Conservation (phyloP, 2,329 filamentous ascomycete species). For the Penicillium sp. region DNA sequence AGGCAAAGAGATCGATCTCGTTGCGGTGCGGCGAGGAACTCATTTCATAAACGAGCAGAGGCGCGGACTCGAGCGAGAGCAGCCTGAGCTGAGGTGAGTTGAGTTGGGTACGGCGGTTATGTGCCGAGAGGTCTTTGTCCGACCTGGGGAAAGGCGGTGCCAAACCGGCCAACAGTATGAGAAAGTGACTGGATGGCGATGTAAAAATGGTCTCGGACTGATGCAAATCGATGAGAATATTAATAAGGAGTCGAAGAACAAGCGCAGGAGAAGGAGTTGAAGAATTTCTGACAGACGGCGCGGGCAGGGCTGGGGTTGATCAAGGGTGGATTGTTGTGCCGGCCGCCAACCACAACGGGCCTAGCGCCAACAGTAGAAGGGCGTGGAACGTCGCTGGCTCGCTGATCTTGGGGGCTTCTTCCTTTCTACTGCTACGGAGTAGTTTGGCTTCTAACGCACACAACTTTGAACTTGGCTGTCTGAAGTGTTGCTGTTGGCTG, state of each 20-base stretch:
- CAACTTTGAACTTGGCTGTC: too few species aligned
- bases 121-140: not conserved
- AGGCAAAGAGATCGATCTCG: conserved; percentile 15
- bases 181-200: not conserved
- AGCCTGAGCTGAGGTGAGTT: not conserved
- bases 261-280: not conserved
- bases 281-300: too few species aligned
- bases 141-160: not conserved
- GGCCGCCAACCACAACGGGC: not conserved
- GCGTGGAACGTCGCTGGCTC: not conserved
- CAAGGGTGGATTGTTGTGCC: not conserved
- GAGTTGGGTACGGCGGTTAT: not conserved
- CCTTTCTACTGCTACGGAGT: too few species aligned
- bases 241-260: not conserved
- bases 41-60: conserved; percentile 11
- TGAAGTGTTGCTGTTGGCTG: too few species aligned
- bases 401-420: not conserved
- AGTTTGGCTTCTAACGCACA: too few species aligned
- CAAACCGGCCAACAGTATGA: not conserved
- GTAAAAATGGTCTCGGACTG: too few species aligned
- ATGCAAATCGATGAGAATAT: not conserved
- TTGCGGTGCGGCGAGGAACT: conserved; percentile 13
- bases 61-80: not conserved
- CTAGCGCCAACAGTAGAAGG: not conserved
- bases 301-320: not conserved